Conservation (phyloP, 1,284 basidiomycete species). For the Xerocomus minutiporus region DNA sequence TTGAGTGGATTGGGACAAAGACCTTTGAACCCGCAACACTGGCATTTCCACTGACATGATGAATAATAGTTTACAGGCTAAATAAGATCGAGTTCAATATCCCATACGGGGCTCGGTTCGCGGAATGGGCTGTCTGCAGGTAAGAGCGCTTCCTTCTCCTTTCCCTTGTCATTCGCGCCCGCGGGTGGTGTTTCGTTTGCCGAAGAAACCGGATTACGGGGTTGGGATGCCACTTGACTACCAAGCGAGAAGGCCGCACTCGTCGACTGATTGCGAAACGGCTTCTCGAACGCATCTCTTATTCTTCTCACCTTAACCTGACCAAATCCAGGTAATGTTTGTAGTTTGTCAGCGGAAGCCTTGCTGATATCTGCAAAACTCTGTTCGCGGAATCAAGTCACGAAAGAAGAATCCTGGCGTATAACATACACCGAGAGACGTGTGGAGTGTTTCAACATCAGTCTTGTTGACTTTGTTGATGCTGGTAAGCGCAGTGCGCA, state of each 20-base stretch:
- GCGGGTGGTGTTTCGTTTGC: slow-evolving; percentile 13
- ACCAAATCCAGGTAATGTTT: slow-evolving; percentile 88
- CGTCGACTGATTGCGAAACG: slow-evolving; percentile 63
- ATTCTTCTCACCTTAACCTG: slow-evolving; percentile 88
- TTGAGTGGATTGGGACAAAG: not conserved
- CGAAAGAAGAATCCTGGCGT: not conserved
- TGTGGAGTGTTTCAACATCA: slow-evolving; percentile 90
- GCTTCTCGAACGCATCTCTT: slow-evolving; percentile 74
- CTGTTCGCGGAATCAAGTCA: slow-evolving; percentile 39
- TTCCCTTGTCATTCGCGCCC: slow-evolving; percentile 14
- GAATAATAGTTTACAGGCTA: slow-evolving; percentile 8
- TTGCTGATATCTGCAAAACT: slow-evolving; percentile 78
- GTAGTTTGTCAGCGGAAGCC: slow-evolving; percentile 71
- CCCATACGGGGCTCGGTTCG: slow-evolving; percentile 50
- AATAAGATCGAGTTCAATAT: slow-evolving; percentile 47
- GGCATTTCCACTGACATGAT: not conserved
- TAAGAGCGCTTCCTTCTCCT: slow-evolving; percentile 18
- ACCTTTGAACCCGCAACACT: not conserved
- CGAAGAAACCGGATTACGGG: not conserved
- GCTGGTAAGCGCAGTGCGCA: slow-evolving; percentile 84
- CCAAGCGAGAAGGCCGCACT: slow-evolving; percentile 40
- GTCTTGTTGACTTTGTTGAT: slow-evolving; percentile 97
- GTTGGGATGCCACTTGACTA: slow-evolving; percentile 18
- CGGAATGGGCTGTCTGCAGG: slow-evolving; percentile 13
- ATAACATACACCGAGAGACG: slow-evolving; percentile 83